Base-by-base conservation (phyloP, 1,139 yeast genomes). In the Debaryomycetaceae sp. region DNA sequence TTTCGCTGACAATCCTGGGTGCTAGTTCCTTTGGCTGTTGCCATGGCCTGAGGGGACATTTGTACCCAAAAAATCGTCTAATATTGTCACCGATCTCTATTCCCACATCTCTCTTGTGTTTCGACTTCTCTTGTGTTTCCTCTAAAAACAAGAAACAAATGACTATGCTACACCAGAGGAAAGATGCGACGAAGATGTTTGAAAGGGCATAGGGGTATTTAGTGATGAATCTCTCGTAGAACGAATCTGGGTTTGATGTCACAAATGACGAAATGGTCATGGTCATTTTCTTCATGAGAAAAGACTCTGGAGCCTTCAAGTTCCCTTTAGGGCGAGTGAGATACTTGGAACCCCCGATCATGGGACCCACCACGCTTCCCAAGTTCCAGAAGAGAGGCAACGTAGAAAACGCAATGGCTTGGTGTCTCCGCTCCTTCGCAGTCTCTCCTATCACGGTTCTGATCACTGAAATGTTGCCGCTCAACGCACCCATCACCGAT, bases 141-240 rank as follows among this genome's bases (percentile, higher is more conserved):
- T 83, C 85, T 36, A 83, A 59, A 53, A 82, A 81, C 40, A 83
- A 68, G 43, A 78, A 63, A 2, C 75, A 80, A 34, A 69, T 50
- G 1, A 68, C 22, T n/a, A 71, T 51, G 24, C 81, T 73, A 36
- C 65, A 41, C 58, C 64, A 56, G 29, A 81, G 62, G 42, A 77
- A 63, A 2, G 53, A 5, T 5, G 81, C 73, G 13, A 82, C 81
- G 3, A 77, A 79, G 8, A 83, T 54, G 55, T 82, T 83, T 5
- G 86, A 81, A 49, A 82, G 62, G 1, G 84, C 81, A 55, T 80
- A 83, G 0, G 87, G 88, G 55, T 71, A 70, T 36, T 58, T 60
- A 22, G 65, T 57, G 31, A 76, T 66, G 46, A 79, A 59, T 11
- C 44, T 44, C 22, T 65, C 59, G 51, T 56, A 57, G 41, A 46